A percentile compares a stretch with the other conserved stretches of the same genome.
phyloP scores from a whole-genome alignment of 2,329 filamentous ascomycete genomes.

The Pseudogymnoascus sp. region DNA sequence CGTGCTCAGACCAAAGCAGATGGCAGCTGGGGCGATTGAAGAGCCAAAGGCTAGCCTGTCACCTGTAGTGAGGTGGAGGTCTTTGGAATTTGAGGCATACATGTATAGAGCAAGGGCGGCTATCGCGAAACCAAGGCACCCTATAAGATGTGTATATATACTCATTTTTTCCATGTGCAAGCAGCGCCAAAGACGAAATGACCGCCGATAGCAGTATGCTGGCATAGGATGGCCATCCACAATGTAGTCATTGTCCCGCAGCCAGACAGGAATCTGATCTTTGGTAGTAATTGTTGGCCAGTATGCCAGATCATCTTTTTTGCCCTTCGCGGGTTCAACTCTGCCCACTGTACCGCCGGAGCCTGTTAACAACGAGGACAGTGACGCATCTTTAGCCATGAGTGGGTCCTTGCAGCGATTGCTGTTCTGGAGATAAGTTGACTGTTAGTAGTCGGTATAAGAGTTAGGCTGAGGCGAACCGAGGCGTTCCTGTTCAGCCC shows the following conservation, averaged over 20 bases:
- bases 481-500: neutral
- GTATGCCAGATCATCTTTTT: neutral
- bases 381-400: neutral
- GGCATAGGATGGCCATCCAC: slow-evolving; percentile 21
- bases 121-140: slow-evolving; percentile 9
- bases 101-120: neutral
- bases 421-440: neutral
- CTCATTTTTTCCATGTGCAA: too few species aligned
- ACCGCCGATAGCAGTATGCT: slow-evolving; percentile 21
- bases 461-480: neutral
- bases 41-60: neutral
- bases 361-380: neutral
- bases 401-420: neutral
- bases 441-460: neutral
- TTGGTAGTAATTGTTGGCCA: slow-evolving; percentile 22
- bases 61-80: neutral
- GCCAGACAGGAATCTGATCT: slow-evolving; percentile 22
- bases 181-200: neutral
- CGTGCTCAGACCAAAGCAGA: slow-evolving; percentile 15
- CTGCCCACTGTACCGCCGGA: neutral
- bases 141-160: neutral
- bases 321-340: neutral
- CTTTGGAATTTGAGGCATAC: neutral
- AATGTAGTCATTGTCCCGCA: slow-evolving; percentile 19
- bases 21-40: neutral